A percentile compares a stretch with the other conserved stretches of the same genome.
Evolutionary conservation across 2,329 filamentous ascomycete species (phyloP).

Genomic region (Didymella segeticola): DNA sequence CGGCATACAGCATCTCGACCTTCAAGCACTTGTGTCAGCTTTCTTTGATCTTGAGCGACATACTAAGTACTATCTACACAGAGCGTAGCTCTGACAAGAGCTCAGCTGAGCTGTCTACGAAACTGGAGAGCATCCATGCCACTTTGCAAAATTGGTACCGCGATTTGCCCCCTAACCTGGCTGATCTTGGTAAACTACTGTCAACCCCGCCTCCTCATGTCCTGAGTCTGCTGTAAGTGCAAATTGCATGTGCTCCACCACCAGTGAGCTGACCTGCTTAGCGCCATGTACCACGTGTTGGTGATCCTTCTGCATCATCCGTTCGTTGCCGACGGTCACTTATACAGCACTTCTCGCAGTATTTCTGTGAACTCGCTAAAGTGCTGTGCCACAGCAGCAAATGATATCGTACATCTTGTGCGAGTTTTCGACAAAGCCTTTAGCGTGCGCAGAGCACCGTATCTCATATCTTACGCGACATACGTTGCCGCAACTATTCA

Average conservation of each 20-base stretch:
- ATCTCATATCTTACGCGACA: slow-evolving; percentile 63
- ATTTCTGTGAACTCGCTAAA: slow-evolving; percentile 54
- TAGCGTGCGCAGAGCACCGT: slow-evolving; percentile 57
- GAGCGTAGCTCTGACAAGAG: slow-evolving; percentile 45
- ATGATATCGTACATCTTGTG: slow-evolving; percentile 54
- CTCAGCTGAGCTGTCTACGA: slow-evolving; percentile 46
- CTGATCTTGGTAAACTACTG: slow-evolving; percentile 40
- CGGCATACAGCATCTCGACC: slow-evolving; percentile 54
- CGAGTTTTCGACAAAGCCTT: slow-evolving; percentile 56
- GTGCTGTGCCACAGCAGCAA: slow-evolving; percentile 56
- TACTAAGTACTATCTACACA: slow-evolving; percentile 48
- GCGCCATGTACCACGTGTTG: slow-evolving; percentile 58
- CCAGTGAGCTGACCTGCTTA: slow-evolving; percentile 10
- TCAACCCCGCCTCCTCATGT: slow-evolving; percentile 48
- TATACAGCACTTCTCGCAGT: slow-evolving; percentile 51
- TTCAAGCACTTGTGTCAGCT: slow-evolving; percentile 54
- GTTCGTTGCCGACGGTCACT: slow-evolving; percentile 59
- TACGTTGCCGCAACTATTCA: slow-evolving; percentile 63
- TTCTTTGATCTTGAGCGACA: slow-evolving; percentile 56
- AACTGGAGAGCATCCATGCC: slow-evolving; percentile 49
- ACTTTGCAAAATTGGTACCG: slow-evolving; percentile 54
- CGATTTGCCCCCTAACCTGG: slow-evolving; percentile 54
- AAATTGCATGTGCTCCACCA: no score
- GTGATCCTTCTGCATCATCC: slow-evolving; percentile 62
- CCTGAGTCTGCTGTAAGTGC: slow-evolving; percentile 33